Evolutionary conservation across 1,284 basidiomycete species (phyloP), one percentile per base, ranked within the genome.

Genomic region (Phellinidium pouzarii): DNA sequence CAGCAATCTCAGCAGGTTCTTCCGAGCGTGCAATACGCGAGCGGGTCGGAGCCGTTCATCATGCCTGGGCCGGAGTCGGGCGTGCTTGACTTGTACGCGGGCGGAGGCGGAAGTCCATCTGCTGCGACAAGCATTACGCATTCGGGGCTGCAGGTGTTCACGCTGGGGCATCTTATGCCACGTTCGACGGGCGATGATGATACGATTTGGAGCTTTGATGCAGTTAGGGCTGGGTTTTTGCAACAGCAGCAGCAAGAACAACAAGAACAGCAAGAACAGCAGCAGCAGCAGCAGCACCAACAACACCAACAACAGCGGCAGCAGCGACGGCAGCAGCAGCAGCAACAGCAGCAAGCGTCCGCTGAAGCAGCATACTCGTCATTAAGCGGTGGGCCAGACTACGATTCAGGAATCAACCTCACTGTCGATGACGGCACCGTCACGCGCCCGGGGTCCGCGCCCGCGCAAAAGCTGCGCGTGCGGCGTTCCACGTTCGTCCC

Each of bases 401-500:
- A 58, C 5, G 19, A 47, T 29, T 26, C 55, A 3, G 49, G 50
- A n/a, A n/a, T n/a, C n/a, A n/a, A n/a, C n/a, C n/a, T n/a, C n/a
- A n/a, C n/a, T 6, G 44, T 27, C 17, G 40, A 27, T 17, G 40
- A 44, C 17, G 56, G 51, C 12, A 51, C 59, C 29, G 52, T 41
- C 12, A 27, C 55, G 38, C 59, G 62, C 6, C 60, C 64, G 29
- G 52, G 51, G 55, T 69, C 68, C 50, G 63, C 63, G 53, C 68
- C 68, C 50, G 63, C 63, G 53, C 68, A 70, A 61, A 82, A 73
- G 62, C 62, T 90, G 37, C 74, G 85, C 2, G 82, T 89, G 27
- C 72, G 87, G 17, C 67, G 86, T 48, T 81, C 83, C 50, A 87
- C 88, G 43, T 89, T 91, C 61, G 88, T 93, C 0, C 92, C 93